Base-by-base conservation (phyloP, 2,329 filamentous ascomycete species). In the Onygenales sp. region DNA sequence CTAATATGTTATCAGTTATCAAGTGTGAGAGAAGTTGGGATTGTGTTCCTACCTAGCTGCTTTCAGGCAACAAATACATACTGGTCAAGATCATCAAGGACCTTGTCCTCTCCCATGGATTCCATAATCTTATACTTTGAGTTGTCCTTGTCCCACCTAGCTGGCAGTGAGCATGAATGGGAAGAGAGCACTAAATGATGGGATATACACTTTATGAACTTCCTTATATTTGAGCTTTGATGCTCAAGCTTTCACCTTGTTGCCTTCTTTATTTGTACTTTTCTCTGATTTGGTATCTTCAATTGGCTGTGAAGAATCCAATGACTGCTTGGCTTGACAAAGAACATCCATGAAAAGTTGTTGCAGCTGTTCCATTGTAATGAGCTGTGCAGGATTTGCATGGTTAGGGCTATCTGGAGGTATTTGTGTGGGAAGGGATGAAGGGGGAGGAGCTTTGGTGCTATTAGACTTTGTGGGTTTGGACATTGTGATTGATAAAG, bases 61-160 rank as follows among this genome's bases (percentile, higher is more conserved):
- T 56, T 50, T 44, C 60, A 57, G 55, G 64, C 50, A 55, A 65
- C 51, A 53, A 66, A 63, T 51, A 57, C 46, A 52, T 62, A 65
- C 35, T 61, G 43, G 53, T 61, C 60, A 43, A 60, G 59, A 33
- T 64, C 54, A 51, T 58, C 55, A 32, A 58, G 38, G 43, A 46
- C 48, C 49, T 35, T 51, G 36, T 56, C 45, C 35, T 51, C 58
- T 43, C 61, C 57, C 21, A 55, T 31, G 43, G 58, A 59, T 54
- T 65, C 60, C 32, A 60, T 57, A 36, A 63, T 58, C 57, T 63
- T 65, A 54, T 66, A 66, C 59, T 61, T 64, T 33, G 57, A 62
- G 49, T 52, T 60, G 47, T 62, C 58, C 51, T 61, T 59, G 55
- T 66, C 59, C 59, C 56, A 66, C 14, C 62, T 66, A 54, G 17